Base-by-base conservation (phyloP, 495 filamentous ascomycete species). In the Cercophora samala region DNA sequence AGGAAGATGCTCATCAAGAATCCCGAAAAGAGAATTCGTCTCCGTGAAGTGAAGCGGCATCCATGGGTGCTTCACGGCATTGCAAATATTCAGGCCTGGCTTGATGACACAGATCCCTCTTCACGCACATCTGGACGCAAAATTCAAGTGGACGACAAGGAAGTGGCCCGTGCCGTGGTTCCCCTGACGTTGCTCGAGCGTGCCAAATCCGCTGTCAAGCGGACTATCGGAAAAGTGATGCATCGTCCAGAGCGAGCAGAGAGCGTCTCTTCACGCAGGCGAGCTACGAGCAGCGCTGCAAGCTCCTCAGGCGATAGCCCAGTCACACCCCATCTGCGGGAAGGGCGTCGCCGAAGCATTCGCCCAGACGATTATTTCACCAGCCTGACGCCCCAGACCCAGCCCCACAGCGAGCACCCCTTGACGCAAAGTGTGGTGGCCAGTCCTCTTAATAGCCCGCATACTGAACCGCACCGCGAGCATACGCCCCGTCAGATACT, bases 31-130 rank as follows among this genome's bases (percentile, higher is more conserved):
- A 86, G 95, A 58, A 97, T 99, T 68, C 89, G 89, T 2, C 79
- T 99, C 60, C 90, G 89, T 68, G 94, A 97, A 72, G 94, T 97
- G 70, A 98, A 98, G 75, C 91, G 90, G 64, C 95, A 99, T 72
- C 89, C 91, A n/a, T 99, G 95, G 93, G 89, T 97, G 42, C 82
- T 93, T n/a, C 77, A 88, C 58, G 94, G 89, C 55, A 85, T 99
- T 58, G 79, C 84, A 32, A 89, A 97, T 69, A 86, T 89, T 55
- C 79, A 85, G 23, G 79, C 81, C 3, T 99, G 95, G 95, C 85
- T 98, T 18, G 93, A 97, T 69, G 91, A 97, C 64, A 97, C 92
- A 5, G 96, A 99, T 75, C 93, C 94, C 5, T 88, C 84, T 23
- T 85, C 88, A 26, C 89, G 89, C 66, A 90, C 89, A 66, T 88